Evolutionary conservation across 257 asterid genomes (phyloP), one percentile per base, ranked within the genome.

Genomic region (Petunia axillaris): DNA sequence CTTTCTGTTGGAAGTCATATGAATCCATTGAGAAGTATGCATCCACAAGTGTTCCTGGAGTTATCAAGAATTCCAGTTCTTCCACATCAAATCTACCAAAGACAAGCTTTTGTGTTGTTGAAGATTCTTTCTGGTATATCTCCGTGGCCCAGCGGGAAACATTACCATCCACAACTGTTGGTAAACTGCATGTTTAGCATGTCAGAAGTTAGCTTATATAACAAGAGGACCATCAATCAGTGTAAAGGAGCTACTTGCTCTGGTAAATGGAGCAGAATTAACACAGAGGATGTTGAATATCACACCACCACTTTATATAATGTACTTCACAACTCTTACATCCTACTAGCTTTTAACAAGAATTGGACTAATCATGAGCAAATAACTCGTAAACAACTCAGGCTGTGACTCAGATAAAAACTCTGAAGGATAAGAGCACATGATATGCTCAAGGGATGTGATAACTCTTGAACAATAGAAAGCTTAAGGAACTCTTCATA

Each of bases 1-100:
- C 93, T 82, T 83, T 87, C 87, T 90, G 97, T 84, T 84, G 92
- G 83, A 83, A 93, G 86, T 96, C 98, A 62, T 93, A 96, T 9
- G 91, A 52, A 73, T 88, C 94, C 82, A 96, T 46, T 48, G 97
- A 89, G 89, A 96, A 89, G 86, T 81, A 94, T 4, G 93, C 97
- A 80, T 96, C 99, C 48, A 96, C 84, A 2, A 82, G 70, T 10
- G 66, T 84, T 55, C 98, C 99, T 0, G 94, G 90, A 36, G 86
- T 73, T 81, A 93, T 55, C 41, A 93, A 68, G 66, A 92, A 81
- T 25, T 87, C 89, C 77, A 94, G 88, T 82, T 90, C 97, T 36
- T 10, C 50, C 25, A 82, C 84, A 54, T 96, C 97, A 55, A 79
- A 89, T 83, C 83, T 84, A 82, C 92, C 86, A 85, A 90, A 89